Conservation (phyloP, 768 basidiomycete species). For the Saitozyma podzolica region DNA sequence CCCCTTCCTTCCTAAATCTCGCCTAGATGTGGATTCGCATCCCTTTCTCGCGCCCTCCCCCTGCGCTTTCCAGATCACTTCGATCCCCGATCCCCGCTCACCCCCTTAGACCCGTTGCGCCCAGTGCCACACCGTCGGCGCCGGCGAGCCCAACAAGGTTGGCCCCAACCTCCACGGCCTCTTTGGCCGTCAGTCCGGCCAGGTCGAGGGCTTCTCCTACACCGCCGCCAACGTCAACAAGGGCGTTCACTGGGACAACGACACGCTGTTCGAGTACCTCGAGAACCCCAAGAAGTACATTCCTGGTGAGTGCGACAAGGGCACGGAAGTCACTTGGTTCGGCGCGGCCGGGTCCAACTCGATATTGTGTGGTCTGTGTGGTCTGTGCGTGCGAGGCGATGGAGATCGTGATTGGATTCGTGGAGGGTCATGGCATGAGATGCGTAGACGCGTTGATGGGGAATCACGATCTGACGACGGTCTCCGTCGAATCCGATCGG, state of each 20-base stretch:
- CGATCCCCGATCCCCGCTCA: conserved; percentile 56
- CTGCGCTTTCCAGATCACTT: background rate
- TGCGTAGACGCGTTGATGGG: no score
- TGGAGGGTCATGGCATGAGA: no score
- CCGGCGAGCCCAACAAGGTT: conserved; percentile 57
- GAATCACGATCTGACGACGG: no score
- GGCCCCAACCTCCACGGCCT: conserved; percentile 94
- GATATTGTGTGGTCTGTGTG: background rate
- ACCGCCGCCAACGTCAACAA: conserved; percentile 95
- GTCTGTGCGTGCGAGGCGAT: background rate
- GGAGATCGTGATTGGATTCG: no score
- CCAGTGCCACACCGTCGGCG: conserved; percentile 81
- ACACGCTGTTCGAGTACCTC: conserved; percentile 77
- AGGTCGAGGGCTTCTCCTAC: conserved; percentile 82
- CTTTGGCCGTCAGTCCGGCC: conserved; percentile 67
- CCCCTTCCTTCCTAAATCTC: no score
- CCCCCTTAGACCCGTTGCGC: conserved; percentile 49
- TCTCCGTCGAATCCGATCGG: no score
- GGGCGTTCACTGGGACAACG: conserved; percentile 77
- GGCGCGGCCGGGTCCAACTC: no score
- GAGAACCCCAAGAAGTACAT: conserved; percentile 94
- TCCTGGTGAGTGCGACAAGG: background rate
- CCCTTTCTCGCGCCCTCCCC: background rate
- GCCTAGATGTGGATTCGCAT: no score
- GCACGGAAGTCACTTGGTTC: background rate